phyloP scores from a whole-genome alignment of 495 filamentous ascomycete genomes.

The Trichoderma parareesei region DNA sequence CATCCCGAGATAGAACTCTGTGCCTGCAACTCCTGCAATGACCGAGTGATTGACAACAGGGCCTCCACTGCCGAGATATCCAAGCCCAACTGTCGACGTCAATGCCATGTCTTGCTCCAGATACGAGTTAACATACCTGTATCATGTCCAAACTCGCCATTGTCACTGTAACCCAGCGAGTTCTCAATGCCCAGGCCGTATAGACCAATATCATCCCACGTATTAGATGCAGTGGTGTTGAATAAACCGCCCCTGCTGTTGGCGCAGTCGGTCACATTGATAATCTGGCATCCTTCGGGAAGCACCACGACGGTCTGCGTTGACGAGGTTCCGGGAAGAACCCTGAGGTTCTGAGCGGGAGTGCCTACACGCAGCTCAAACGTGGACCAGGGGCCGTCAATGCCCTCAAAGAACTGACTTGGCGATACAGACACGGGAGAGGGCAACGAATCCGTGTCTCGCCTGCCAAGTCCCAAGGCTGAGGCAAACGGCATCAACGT shows the following conservation, averaged over 20 bases:
- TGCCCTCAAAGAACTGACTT: neutral
- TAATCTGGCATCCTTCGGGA: neutral
- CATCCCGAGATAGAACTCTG: neutral
- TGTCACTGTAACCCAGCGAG: neutral
- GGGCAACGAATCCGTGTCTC: neutral
- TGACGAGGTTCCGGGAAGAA: neutral
- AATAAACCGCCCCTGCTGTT: neutral
- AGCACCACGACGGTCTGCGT: neutral
- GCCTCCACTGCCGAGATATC: neutral
- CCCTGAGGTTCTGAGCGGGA: neutral
- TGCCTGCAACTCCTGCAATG: neutral
- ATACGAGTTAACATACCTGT: neutral
- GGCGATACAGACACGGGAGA: neutral
- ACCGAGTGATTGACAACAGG: conserved; percentile 4
- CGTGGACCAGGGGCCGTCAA: neutral
- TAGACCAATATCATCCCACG: neutral
- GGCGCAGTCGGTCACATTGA: neutral
- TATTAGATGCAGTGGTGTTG: neutral
- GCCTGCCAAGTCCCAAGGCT: neutral
- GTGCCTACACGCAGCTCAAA: conserved; percentile 7
- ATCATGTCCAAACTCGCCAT: conserved; percentile 3
- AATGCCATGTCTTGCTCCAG: neutral
- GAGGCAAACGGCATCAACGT: neutral
- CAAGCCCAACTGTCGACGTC: neutral
- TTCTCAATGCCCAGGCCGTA: neutral